These are phyloP conservation scores for Arxiozyma heterogenica DNA, from an alignment of 1,139 yeast genomes.

Conservation along the genomic window DNA sequence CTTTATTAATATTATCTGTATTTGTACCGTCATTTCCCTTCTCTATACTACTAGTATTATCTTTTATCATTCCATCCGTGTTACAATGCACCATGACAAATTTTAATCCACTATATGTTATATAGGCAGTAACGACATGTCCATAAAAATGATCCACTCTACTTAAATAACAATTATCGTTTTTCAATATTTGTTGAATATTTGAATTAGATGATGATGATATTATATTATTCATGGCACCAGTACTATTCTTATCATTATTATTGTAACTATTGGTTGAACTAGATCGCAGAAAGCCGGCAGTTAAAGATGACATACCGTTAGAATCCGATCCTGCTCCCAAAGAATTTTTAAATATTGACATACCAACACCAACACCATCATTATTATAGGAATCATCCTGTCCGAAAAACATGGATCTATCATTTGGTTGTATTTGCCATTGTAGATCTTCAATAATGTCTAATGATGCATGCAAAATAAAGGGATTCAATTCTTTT, in stretches of 20 bases:
- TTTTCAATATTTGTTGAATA: neutral
- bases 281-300: conserved; percentile 23
- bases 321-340: conserved; percentile 3
- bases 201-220: neutral
- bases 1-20: conserved; percentile 1
- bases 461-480: conserved; percentile 81
- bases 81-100: conserved; percentile 69
- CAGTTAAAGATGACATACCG: neutral
- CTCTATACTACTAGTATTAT: too few relatives aligned
- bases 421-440: conserved; percentile 41
- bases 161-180: conserved; percentile 48
- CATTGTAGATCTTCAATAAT: conserved; percentile 84
- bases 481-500: conserved; percentile 76
- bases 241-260: neutral
- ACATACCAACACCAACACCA: conserved; percentile 8
- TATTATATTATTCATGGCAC: neutral
- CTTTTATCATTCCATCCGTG: neutral
- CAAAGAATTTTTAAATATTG: neutral
- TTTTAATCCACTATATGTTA: conserved; percentile 83
- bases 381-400: conserved; percentile 6
- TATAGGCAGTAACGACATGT: conserved; percentile 65
- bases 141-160: conserved; percentile 83
- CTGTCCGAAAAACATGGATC: conserved; percentile 18
- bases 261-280: neutral
- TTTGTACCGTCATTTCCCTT: neutral